These are phyloP conservation scores for Tuber microsphaerosporum DNA, from an alignment of 495 filamentous ascomycete species.

Conservation along the genomic window DNA sequence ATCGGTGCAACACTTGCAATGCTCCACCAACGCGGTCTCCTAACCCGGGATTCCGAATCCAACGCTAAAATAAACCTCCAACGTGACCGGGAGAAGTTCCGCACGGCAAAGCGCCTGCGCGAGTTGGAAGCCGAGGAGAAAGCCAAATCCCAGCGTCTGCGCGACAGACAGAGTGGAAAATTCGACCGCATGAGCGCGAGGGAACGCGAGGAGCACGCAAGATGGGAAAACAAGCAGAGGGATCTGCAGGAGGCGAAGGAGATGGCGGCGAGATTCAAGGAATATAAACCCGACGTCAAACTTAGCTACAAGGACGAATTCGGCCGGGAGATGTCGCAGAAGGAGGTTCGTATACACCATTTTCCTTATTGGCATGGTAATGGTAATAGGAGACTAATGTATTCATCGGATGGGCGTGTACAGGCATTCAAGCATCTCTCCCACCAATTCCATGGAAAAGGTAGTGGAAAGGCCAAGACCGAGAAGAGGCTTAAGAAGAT, in stretches of 20 bases:
- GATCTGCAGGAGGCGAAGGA: constrained; percentile 74
- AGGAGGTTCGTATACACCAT: constrained; percentile 52
- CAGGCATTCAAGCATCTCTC: constrained; percentile 82
- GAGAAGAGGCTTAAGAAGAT: constrained; percentile 96
- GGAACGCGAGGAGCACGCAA: constrained; percentile 84
- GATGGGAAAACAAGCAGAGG: constrained; percentile 75
- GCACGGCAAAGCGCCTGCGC: constrained; percentile 65
- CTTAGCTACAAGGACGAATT: constrained; percentile 84
- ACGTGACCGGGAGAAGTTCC: constrained; percentile 72
- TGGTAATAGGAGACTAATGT: constrained; percentile 10
- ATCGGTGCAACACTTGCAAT: constrained; percentile 74
- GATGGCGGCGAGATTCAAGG: constrained; percentile 72
- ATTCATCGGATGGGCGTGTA: not conserved
- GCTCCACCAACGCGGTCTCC: constrained; percentile 71
- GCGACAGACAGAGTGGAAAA: constrained; percentile 70
- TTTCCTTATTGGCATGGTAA: not conserved
- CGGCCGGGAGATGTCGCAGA: constrained; percentile 75
- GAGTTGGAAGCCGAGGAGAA: constrained; percentile 69
- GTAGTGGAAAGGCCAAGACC: constrained; percentile 94
- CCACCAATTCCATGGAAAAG: constrained; percentile 97
- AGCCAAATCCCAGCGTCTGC: constrained; percentile 76
- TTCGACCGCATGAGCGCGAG: constrained; percentile 79
- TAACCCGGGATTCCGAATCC: constrained; percentile 55
- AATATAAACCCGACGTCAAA: constrained; percentile 84
- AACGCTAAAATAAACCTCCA: constrained; percentile 60